Evolutionary conservation across 1,284 basidiomycete genomes (phyloP).

Genomic region (Malassezia pachydermatis): DNA sequence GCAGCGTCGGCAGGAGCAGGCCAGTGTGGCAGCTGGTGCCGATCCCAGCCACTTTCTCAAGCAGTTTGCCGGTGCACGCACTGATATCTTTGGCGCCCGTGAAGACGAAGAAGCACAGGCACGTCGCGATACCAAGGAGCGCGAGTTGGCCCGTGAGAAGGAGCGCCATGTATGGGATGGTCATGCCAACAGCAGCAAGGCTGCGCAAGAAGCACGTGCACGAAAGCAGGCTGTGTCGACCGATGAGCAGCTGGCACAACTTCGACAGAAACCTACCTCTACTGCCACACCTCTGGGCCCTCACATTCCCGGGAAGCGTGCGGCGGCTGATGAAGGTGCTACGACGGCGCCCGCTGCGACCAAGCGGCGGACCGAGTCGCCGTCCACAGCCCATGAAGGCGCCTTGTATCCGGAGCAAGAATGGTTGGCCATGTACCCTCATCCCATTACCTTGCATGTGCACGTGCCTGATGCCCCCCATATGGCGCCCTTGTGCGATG

Average conservation of each 20-base stretch:
- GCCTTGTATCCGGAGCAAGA: conserved; percentile 27
- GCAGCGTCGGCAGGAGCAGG: conserved; percentile 39
- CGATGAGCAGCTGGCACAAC: conserved; percentile 27
- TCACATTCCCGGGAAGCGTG: conserved; percentile 17
- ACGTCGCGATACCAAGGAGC: conserved; percentile 34
- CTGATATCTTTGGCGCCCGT: conserved; percentile 31
- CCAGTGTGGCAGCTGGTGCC: conserved; percentile 34
- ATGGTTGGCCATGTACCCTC: conserved; percentile 32
- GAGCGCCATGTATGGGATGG: conserved; percentile 47
- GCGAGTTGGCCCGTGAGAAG: conserved; percentile 31
- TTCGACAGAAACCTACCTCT: conserved; percentile 16
- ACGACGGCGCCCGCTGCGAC: neutral
- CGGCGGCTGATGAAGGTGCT: neutral
- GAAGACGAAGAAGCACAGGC: conserved; percentile 34
- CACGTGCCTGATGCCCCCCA: conserved; percentile 21
- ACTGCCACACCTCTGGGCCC: conserved; percentile 6
- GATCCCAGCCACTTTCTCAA: conserved; percentile 38
- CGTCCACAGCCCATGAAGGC: too few species aligned
- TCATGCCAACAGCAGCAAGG: conserved; percentile 27
- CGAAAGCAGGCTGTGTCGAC: conserved; percentile 14
- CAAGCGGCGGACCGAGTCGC: conserved; percentile 1
- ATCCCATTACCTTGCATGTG: conserved; percentile 27
- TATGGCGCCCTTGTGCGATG: conserved; percentile 24
- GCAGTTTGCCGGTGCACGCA: conserved; percentile 36
- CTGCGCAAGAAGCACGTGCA: conserved; percentile 26